Percentiles rank a stretch among this genome's conserved stretches.
phyloP scores from a whole-genome alignment of 2,329 filamentous ascomycete species.

The Phaeoacremonium minimum region DNA sequence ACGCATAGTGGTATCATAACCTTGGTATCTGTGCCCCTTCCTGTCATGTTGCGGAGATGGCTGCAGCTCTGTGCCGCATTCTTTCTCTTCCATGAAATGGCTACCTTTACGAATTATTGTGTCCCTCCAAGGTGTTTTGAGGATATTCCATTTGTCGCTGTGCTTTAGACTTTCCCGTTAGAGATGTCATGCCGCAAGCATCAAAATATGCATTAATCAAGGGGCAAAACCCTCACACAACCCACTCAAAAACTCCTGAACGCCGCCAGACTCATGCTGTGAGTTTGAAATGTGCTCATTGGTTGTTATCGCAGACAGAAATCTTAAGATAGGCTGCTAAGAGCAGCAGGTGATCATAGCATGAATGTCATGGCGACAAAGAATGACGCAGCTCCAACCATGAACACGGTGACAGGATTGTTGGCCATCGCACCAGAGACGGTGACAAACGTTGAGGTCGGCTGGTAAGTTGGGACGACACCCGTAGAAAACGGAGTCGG shows the following conservation, averaged over 20 bases:
- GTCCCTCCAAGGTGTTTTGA: too few relatives aligned
- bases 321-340: too few relatives aligned
- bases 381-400: constrained; percentile 3
- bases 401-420: constrained; percentile 3
- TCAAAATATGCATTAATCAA: constrained; percentile 1
- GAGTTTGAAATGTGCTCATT: not conserved
- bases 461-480: not conserved
- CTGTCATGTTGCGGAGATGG: too few relatives aligned
- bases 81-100: too few relatives aligned
- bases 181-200: too few relatives aligned
- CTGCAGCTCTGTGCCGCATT: too few relatives aligned
- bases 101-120: too few relatives aligned
- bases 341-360: not conserved
- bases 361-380: not conserved
- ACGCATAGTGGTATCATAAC: too few relatives aligned
- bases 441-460: constrained; percentile 1
- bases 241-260: constrained; percentile 2
- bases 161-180: too few relatives aligned
- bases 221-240: not conserved
- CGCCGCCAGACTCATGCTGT: too few relatives aligned
- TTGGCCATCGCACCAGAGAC: constrained; percentile 5
- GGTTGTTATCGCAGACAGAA: not conserved
- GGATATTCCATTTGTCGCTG: too few relatives aligned
- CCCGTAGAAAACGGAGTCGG: not conserved
- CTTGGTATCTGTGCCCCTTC: too few relatives aligned